phyloP scores from a whole-genome alignment of 75 land plant species.

The Pinus albicaulis region DNA sequence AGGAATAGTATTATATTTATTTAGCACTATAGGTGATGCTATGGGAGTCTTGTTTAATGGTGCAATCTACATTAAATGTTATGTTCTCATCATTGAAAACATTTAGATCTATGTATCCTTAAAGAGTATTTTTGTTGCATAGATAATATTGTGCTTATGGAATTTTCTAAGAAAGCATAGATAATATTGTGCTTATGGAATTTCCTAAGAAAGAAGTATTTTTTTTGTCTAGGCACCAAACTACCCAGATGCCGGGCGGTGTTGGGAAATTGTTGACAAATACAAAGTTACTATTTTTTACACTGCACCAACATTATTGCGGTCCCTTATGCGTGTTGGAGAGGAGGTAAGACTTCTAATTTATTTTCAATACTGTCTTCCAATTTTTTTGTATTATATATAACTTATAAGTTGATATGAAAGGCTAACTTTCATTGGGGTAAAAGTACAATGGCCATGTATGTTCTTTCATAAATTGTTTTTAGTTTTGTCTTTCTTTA shows the following conservation, averaged over 20 bases:
- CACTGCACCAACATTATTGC: constrained; percentile 92
- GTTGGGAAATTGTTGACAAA: constrained; percentile 99
- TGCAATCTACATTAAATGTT: constrained; percentile 1
- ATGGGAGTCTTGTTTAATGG: neutral
- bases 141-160: neutral
- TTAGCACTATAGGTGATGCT: neutral
- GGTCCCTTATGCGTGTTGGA: constrained; percentile 92
- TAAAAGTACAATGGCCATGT: too few relatives aligned
- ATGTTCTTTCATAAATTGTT: neutral
- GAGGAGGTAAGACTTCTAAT: constrained; percentile 44
- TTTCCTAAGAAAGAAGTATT: neutral
- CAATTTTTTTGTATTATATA: neutral
- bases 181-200: neutral
- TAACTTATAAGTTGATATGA: neutral
- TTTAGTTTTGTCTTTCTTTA: neutral
- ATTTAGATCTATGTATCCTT: neutral
- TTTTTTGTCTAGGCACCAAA: constrained; percentile 67
- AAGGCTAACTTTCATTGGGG: too few relatives aligned
- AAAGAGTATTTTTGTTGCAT: neutral
- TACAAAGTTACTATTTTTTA: constrained; percentile 89
- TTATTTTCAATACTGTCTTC: neutral
- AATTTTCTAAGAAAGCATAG: neutral
- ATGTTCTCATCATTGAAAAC: neutral
- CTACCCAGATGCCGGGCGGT: constrained; percentile 91
- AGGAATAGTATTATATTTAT: neutral